Evolutionary conservation across 106 monocot species (phyloP), one percentile per base, ranked within the genome.

Genomic region (Allium sativum): DNA sequence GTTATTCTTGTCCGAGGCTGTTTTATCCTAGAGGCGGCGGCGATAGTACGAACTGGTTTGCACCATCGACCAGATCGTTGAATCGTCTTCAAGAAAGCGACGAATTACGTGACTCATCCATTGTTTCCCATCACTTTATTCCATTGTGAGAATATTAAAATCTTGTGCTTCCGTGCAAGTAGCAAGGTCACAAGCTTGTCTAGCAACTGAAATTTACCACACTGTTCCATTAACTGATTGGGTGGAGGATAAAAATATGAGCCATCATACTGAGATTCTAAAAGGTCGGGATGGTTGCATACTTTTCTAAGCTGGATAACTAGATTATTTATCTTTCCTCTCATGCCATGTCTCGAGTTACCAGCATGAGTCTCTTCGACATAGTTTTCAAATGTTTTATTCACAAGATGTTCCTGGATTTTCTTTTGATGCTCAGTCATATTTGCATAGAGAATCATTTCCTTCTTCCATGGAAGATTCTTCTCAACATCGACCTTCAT

Each of bases 401-500:
- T 76, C 4, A 84, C 62, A 18, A 96, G 78, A 68, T 87, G 96
- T 48, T 78, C 66, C 70, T 91, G 91, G 48, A 96, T 53, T 43
- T 72, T 67, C 76, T 82, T 96, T 65, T 96, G 96, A 69, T 78
- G 76, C 11, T 82, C 78, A 50, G 84, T 91, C 91, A 96, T 96
- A 58, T 76, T 82, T 48, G 91, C 96, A 76, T 96, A 96, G 16
- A 96, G 65, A 66, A 96, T 96, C 20, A 96, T 96, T 78, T 96
- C 96, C 67, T 91, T 96, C 78, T 96, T 96, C 52, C 62, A 48
- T 12, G 96, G 96, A 78, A 96, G 87, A 79, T 87, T 78, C 48
- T 81, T 79, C 56, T 96, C 96, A 15, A 96, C 96, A 82, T 91
- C 87, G 58, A 73, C 87, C 73, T 96, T 96, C 73, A 96, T 76